Percentiles rank a stretch among this genome's conserved stretches.
Conservation (phyloP, 192 early-diverging fungal species). For the Backusella liffmaniae region DNA sequence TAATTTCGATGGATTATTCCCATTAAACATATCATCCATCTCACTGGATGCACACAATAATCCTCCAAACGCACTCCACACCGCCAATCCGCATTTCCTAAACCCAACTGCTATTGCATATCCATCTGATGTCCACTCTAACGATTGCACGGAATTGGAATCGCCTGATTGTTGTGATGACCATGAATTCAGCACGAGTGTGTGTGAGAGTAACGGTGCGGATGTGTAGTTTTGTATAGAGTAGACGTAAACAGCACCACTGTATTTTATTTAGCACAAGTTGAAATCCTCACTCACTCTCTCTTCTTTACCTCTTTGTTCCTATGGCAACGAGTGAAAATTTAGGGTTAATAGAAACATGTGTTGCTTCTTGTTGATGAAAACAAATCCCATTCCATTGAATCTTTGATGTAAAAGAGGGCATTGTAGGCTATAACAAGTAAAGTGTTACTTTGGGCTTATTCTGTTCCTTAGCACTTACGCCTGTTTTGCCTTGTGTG, state of each 20-base stretch:
- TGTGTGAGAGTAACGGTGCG: constrained; percentile 51
- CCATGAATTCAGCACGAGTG: constrained; percentile 26
- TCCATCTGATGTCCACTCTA: constrained; percentile 77
- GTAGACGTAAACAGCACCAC: constrained; percentile 54
- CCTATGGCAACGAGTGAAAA: constrained; percentile 75
- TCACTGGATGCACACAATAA: constrained; percentile 30
- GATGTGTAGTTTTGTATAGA: constrained; percentile 46
- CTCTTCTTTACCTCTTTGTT: constrained; percentile 42
- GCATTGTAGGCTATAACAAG: not conserved
- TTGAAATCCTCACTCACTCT: too few relatives aligned
- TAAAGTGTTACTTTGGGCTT: not conserved
- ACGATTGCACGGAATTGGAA: constrained; percentile 39
- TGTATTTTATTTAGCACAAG: constrained; percentile 12
- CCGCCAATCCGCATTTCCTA: constrained; percentile 58
- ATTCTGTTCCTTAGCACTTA: not conserved
- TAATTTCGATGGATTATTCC: constrained; percentile 3
- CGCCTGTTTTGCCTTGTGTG: constrained; percentile 32
- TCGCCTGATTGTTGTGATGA: not conserved
- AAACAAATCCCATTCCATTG: constrained; percentile 54
- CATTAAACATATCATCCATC: constrained; percentile 21
- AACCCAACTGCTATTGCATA: constrained; percentile 72
- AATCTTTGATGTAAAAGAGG: constrained; percentile 21
- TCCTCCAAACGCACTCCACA: constrained; percentile 81
- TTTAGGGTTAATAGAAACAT: constrained; percentile 64
- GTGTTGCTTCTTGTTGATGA: constrained; percentile 50